These are phyloP conservation scores for Phylloporus rhodoxanthus DNA, from an alignment of 768 basidiomycete genomes.

Conservation along the genomic window DNA sequence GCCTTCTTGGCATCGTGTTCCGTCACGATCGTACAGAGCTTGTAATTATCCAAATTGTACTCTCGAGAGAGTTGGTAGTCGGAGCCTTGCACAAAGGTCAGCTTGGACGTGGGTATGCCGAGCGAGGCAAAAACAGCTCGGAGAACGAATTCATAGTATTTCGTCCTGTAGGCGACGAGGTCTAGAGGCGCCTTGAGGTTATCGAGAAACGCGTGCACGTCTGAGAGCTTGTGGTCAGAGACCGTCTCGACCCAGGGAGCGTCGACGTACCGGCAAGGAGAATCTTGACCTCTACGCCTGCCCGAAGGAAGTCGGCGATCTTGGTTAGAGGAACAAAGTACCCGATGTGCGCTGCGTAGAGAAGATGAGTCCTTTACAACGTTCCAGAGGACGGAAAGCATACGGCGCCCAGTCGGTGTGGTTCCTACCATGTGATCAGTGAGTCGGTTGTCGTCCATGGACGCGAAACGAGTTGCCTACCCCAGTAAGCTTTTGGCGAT, in stretches of 20 bases:
- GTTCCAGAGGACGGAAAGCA: constrained; percentile 27
- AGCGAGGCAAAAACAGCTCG: constrained; percentile 81
- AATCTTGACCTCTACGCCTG: constrained; percentile 85
- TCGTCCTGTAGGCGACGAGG: constrained; percentile 79
- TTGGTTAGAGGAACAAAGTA: constrained; percentile 95
- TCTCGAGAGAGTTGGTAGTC: constrained; percentile 88
- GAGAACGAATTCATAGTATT: constrained; percentile 84
- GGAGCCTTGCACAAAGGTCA: constrained; percentile 84
- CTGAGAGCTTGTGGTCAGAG: constrained; percentile 33
- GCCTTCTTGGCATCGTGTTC: constrained; percentile 98
- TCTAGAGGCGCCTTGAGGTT: constrained; percentile 94
- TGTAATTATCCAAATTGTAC: constrained; percentile 94
- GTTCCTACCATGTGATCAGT: constrained; percentile 51
- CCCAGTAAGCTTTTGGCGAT: constrained; percentile 87
- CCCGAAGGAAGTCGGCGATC: constrained; percentile 91
- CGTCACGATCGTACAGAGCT: constrained; percentile 82
- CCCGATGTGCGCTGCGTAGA: constrained; percentile 77
- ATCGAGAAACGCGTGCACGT: constrained; percentile 96
- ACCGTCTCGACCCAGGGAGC: background rate
- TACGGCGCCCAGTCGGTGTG: constrained; percentile 91
- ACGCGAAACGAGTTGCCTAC: constrained; percentile 36
- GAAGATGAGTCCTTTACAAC: background rate
- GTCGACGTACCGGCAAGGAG: constrained; percentile 62
- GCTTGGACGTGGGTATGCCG: constrained; percentile 80
- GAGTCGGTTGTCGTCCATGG: background rate